Evolutionary conservation across 202 grass and related monocot genomes (phyloP), one percentile per base, ranked within the genome.

Genomic region (Brachypodium distachyon): DNA sequence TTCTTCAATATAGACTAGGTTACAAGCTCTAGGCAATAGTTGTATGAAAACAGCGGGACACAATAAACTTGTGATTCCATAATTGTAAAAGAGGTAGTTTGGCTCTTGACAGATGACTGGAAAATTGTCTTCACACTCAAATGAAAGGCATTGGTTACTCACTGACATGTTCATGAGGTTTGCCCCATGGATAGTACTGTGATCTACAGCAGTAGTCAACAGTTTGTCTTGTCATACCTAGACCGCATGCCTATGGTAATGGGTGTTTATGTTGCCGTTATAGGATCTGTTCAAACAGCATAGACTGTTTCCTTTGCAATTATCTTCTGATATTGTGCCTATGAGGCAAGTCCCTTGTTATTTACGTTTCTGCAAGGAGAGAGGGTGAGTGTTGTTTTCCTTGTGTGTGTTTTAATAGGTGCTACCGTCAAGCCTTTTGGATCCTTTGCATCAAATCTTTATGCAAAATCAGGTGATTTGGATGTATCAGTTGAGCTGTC

Each of bases 391-490:
- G 60, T 42, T 48, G 21, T 87, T 71, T 86, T 65, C 53, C 33
- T 70, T n/a, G n/a, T n/a, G n/a, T n/a, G n/a, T n/a, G n/a, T n/a
- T n/a, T n/a, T 55, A 66, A 81, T 77, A 97, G 91, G 72, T 76
- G 79, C 72, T 72, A 49, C 62, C 56, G 84, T 94, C 22, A 72
- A 70, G 77, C 88, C 94, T 32, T 97, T 97, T 86, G 94, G 91
- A 79, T 97, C 94, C 59, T 97, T 94, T 86, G 46, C 88, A 79
- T 94, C 94, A 31, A 72, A 94, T 39, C 91, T 97, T 81, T 97
- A 97, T 36, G 78, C 84, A 27, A 97, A 94, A 81, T 94, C 88
- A 62, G 89, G 91, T 25, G 94, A 97, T 79, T 83, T 97, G 83
- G 94, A 97, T 85, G 71, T 97, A 51, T 97, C 94, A 17, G 72